Percentiles rank a stretch among this genome's conserved stretches.
These are phyloP conservation scores for Plantago elongata DNA, from an alignment of 257 asterid genomes.

Conservation along the genomic window DNA sequence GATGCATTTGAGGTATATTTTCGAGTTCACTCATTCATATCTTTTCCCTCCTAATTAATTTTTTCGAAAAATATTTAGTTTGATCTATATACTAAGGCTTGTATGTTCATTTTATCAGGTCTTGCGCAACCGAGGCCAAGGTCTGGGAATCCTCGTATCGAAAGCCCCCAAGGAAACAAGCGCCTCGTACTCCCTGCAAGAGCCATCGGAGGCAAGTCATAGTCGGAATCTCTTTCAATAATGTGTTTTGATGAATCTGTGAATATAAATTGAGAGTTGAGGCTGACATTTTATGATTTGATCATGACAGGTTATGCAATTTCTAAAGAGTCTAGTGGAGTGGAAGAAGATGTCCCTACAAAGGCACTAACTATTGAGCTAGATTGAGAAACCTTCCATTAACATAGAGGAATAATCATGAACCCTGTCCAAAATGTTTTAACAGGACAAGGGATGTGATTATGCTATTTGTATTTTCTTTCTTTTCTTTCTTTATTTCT, in stretches of 20 bases:
- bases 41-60: neutral
- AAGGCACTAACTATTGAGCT: slow-evolving; percentile 10
- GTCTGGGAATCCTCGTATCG: slow-evolving; percentile 87
- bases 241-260: neutral
- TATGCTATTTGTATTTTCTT: too few relatives aligned
- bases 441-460: slow-evolving; percentile 9
- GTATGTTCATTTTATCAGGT: slow-evolving; percentile 36
- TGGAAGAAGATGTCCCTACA: slow-evolving; percentile 32
- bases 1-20: slow-evolving; percentile 82
- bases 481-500: too few relatives aligned
- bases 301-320: slow-evolving; percentile 49
- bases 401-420: slow-evolving; percentile 2
- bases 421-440: slow-evolving; percentile 26
- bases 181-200: slow-evolving; percentile 81
- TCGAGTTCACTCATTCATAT: neutral
- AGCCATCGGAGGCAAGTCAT: slow-evolving; percentile 70
- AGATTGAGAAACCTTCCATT: neutral
- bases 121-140: slow-evolving; percentile 70
- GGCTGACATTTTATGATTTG: neutral
- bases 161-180: slow-evolving; percentile 71
- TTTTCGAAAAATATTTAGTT: neutral
- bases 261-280: neutral
- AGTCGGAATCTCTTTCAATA: neutral
- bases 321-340: slow-evolving; percentile 39
- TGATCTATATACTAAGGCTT: neutral